Conservation (phyloP, 371 early-diverging fungal genomes). For the Mucor irregularis region DNA sequence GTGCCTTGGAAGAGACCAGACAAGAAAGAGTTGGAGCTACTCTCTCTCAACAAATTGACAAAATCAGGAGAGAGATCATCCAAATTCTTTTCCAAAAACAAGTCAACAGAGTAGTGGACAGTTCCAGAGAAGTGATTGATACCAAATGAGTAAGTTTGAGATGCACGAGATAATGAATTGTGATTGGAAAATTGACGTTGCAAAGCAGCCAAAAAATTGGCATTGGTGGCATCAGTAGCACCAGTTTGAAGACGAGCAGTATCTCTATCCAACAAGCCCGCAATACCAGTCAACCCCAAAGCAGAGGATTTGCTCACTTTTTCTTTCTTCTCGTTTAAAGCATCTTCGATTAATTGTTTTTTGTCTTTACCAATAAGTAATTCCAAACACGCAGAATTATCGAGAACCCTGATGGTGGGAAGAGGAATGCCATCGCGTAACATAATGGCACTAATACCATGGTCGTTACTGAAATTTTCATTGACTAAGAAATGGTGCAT, state of each 20-base stretch:
- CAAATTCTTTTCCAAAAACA: conserved; percentile 72
- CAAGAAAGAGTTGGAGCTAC: conserved; percentile 77
- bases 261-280: conserved; percentile 67
- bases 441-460: conserved; percentile 55
- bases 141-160: conserved; percentile 58
- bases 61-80: conserved; percentile 82
- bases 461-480: conserved; percentile 56
- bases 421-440: conserved; percentile 43
- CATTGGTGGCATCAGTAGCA: conserved; percentile 49
- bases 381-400: conserved; percentile 54
- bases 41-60: conserved; percentile 74
- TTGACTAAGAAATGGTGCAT: conserved; percentile 69
- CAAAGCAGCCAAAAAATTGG: conserved; percentile 50
- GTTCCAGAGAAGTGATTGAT: conserved; percentile 77
- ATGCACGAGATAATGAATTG: conserved; percentile 34
- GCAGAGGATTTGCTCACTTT: conserved; percentile 24
- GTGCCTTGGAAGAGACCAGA: conserved; percentile 79
- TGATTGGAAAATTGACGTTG: conserved; percentile 37
- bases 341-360: conserved; percentile 5
- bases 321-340: conserved; percentile 3
- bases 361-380: conserved; percentile 47
- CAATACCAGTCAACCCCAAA: conserved; percentile 33
- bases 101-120: conserved; percentile 68
- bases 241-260: conserved; percentile 43
- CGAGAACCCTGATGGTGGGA: conserved; percentile 49